Evolutionary conservation across 345 rosid species (phyloP).

Genomic region (Populus simonii): DNA sequence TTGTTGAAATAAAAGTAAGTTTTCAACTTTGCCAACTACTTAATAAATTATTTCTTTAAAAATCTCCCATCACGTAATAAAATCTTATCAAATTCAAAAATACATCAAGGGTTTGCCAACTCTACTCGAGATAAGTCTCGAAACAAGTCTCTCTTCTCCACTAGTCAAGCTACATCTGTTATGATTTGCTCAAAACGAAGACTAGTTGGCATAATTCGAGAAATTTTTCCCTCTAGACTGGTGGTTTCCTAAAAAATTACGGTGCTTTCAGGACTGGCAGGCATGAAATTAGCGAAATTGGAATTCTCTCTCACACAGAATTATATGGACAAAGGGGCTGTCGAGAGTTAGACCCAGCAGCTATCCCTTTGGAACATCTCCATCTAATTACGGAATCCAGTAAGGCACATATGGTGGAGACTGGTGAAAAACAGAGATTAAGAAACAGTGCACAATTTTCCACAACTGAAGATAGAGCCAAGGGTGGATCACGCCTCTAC

Average conservation of each 20-base stretch:
- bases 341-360: constrained; percentile 84
- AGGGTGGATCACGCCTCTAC: background rate
- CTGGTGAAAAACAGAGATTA: constrained; percentile 10
- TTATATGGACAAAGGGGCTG: constrained; percentile 67
- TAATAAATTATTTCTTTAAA: no score
- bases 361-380: constrained; percentile 65
- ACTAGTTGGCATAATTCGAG: constrained; percentile 89
- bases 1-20: fast-evolving
- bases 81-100: no score
- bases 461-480: background rate
- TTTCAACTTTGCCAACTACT: fast-evolving
- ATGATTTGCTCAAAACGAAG: constrained; percentile 20
- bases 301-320: constrained; percentile 74
- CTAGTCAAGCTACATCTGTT: no score
- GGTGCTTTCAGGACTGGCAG: constrained; percentile 71
- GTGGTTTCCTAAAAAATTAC: constrained; percentile 77
- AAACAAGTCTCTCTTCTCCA: no score
- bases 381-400: constrained; percentile 31
- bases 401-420: constrained; percentile 13
- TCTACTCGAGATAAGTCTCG: no score
- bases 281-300: constrained; percentile 43
- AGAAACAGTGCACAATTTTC: background rate
- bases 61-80: no score
- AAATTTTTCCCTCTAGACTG: constrained; percentile 61
- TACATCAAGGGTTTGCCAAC: no score